phyloP scores from a whole-genome alignment of 768 basidiomycete genomes.

The Hericium erinaceus region DNA sequence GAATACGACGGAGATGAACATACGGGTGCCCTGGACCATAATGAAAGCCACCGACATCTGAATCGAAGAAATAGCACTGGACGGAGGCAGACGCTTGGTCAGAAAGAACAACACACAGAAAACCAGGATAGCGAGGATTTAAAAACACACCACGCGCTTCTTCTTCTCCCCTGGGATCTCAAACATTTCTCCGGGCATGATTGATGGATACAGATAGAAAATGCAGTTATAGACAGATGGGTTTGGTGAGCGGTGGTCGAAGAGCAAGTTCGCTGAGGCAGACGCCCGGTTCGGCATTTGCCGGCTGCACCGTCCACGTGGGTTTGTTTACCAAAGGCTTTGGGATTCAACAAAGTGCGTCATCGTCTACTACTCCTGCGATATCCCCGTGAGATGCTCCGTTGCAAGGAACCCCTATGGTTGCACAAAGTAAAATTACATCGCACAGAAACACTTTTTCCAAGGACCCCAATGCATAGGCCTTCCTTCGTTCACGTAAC shows the following conservation, averaged over 20 bases:
- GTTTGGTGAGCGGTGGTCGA: not conserved
- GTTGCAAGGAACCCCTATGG: no score
- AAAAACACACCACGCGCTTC: slow-evolving; percentile 73
- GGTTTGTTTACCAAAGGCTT: slow-evolving; percentile 10
- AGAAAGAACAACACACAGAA: not conserved
- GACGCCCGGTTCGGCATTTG: not conserved
- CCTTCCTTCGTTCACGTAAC: no score
- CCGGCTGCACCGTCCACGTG: slow-evolving; percentile 1
- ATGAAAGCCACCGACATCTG: slow-evolving; percentile 98
- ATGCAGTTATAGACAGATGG: not conserved
- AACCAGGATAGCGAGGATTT: not conserved
- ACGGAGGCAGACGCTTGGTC: not conserved
- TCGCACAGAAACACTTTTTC: no score
- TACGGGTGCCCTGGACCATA: slow-evolving; percentile 97
- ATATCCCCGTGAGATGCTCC: no score
- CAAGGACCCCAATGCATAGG: no score
- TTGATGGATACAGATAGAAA: not conserved
- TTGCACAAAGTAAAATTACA: no score
- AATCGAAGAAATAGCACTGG: slow-evolving; percentile 99
- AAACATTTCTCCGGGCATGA: slow-evolving; percentile 24
- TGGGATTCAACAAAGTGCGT: slow-evolving; percentile 11
- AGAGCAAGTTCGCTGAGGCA: not conserved
- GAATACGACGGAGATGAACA: slow-evolving; percentile 16
- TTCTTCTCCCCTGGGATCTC: slow-evolving; percentile 59
- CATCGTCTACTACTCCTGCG: not conserved